Base-by-base conservation (phyloP, 768 basidiomycete species). In the Trametes sanguinea region DNA sequence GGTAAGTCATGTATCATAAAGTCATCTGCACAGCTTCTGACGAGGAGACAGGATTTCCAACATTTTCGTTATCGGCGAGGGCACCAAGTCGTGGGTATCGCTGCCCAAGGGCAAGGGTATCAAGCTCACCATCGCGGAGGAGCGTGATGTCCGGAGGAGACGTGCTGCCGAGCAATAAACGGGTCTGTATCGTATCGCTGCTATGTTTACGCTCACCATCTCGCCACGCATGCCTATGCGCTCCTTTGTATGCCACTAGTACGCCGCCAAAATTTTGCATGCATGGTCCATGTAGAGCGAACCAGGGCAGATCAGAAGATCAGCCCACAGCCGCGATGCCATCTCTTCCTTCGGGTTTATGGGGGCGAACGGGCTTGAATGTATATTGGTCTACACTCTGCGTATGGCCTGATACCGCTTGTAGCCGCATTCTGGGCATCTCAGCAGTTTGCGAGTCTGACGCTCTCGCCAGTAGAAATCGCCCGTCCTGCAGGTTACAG, bases 1-100 rank as follows among this genome's bases (percentile, higher is more conserved):
- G 96, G 94, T 95, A 74, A 61, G 88, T 80, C 17, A 14, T 43
- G 5, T 16, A 6, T 22, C 16, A 27, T 17, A 17, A 22, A 5
- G 8, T 30, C 10, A 11, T 33, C 2, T 8, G 39, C 4, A 6
- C 22, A 30, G 6, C 29, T 55, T 30, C 43, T 45, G 37, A 47
- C 37, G 60, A 50, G 9, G 10, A n/a, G 6, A 4, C 67, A 97
- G 95, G 73, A 85, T 98, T 64, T 88, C 90, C 71, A 99, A 98
- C 85, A 93, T 99, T 74, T 98, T 98, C 79, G 90, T 99, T 71
- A 93, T 98, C 65, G 97, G 97, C 66, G 90, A 97, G 80, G 95
- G 95, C 57, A 81, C 73, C 75, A 99, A 98, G 85, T 88, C 97
- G 48, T 95, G 94, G 89, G 85, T 98, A 80, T 98, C 96, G 44